Percentiles rank a stretch among this genome's conserved stretches.
Conservation (phyloP, 2,329 filamentous ascomycete genomes). For the Myriosclerotinia scirpicola region DNA sequence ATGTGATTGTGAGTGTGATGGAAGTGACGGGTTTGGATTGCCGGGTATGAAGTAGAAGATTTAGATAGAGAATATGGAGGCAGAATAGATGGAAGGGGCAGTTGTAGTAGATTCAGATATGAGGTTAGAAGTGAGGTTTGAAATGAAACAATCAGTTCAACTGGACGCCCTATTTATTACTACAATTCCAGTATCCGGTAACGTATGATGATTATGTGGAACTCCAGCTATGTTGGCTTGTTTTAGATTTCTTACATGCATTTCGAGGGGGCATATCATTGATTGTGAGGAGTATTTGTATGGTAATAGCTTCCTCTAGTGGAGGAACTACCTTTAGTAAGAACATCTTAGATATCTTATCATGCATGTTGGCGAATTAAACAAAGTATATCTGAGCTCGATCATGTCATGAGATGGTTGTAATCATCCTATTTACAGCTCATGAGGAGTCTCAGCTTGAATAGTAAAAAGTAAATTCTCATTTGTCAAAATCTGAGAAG, state of each 20-base stretch:
- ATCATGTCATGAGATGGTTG: too few species aligned
- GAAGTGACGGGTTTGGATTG: neutral
- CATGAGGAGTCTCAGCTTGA: too few species aligned
- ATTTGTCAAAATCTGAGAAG: too few species aligned
- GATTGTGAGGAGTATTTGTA: conserved; percentile 10
- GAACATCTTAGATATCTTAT: too few species aligned
- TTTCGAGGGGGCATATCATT: neutral
- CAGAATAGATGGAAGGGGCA: neutral
- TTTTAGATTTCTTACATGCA: neutral
- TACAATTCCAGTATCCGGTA: neutral
- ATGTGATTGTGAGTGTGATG: neutral
- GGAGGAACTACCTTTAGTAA: too few species aligned
- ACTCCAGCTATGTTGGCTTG: neutral
- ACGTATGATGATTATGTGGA: neutral
- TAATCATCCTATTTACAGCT: too few species aligned
- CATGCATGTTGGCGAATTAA: too few species aligned
- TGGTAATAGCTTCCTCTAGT: neutral
- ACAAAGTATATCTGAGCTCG: too few species aligned
- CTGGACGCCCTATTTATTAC: neutral
- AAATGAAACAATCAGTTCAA: neutral
- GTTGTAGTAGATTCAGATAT: too few species aligned
- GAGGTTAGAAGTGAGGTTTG: neutral
- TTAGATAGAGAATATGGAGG: neutral
- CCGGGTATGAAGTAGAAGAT: too few species aligned
- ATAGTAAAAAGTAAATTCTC: too few species aligned